Conservation (phyloP, 2,329 filamentous ascomycete species). For the Epichloe typhina region DNA sequence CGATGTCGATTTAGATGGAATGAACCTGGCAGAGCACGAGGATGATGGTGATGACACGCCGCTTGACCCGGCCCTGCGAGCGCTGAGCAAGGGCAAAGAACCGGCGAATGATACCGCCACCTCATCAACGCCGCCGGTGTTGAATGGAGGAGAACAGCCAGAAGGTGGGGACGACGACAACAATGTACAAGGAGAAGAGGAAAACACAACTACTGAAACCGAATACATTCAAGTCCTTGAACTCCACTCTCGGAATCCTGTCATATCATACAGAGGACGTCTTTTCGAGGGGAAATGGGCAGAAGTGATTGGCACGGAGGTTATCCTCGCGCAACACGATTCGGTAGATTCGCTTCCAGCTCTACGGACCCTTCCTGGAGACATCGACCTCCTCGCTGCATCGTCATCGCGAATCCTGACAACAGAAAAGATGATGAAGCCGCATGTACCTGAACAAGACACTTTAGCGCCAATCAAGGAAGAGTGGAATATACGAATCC, state of each 20-base stretch:
- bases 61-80: conserved; percentile 5
- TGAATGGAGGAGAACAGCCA: neutral
- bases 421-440: conserved; percentile 42
- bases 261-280: conserved; percentile 67
- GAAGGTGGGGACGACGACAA: neutral
- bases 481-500: conserved; percentile 31
- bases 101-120: conserved; percentile 4
- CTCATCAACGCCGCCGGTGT: conserved; percentile 2
- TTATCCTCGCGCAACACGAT: conserved; percentile 50
- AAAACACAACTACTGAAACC: conserved; percentile 3
- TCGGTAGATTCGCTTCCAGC: conserved; percentile 19
- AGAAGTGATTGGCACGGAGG: conserved; percentile 70
- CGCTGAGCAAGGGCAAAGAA: conserved; percentile 5
- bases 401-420: conserved; percentile 48
- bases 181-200: conserved; percentile 3
- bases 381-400: conserved; percentile 54
- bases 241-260: conserved; percentile 60
- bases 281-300: conserved; percentile 74
- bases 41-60: conserved; percentile 2
- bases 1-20: conserved; percentile 6
- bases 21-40: neutral
- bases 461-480: conserved; percentile 26
- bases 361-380: conserved; percentile 32
- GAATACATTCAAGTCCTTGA: conserved; percentile 66
- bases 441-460: conserved; percentile 24